These are phyloP conservation scores for Rhizopogon vesiculosus DNA, from an alignment of 768 basidiomycete genomes.

Conservation along the genomic window DNA sequence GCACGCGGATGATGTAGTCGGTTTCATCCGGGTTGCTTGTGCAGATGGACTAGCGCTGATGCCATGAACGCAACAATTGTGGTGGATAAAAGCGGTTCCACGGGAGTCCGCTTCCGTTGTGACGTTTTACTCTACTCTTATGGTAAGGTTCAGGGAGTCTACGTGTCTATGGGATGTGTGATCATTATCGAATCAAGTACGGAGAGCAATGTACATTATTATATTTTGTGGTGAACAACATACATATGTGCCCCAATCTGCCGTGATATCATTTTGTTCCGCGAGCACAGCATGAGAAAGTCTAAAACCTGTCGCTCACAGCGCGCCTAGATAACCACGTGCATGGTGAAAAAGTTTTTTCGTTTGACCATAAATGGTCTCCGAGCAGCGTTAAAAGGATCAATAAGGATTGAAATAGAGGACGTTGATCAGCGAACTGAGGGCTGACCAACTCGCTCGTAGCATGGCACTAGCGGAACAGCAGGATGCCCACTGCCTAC, in stretches of 20 bases:
- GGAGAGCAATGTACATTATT: no score
- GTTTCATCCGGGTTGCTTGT: constrained; percentile 55
- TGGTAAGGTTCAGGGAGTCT: constrained; percentile 3
- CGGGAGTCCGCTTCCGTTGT: constrained; percentile 21
- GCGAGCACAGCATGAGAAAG: constrained; percentile 15
- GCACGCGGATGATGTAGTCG: constrained; percentile 42
- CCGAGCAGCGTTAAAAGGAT: constrained; percentile 18
- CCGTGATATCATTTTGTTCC: no score
- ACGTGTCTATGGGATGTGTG: neutral
- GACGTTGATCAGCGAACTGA: neutral
- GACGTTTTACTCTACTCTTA: constrained; percentile 7
- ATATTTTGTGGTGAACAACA: no score
- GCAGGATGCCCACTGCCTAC: neutral
- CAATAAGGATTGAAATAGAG: neutral
- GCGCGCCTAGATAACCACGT: constrained; percentile 11
- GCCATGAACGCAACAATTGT: constrained; percentile 26
- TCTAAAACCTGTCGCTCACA: constrained; percentile 1
- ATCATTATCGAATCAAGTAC: neutral
- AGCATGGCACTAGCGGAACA: neutral
- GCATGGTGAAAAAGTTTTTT: constrained; percentile 21
- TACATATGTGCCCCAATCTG: no score
- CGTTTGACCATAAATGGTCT: constrained; percentile 5
- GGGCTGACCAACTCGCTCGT: neutral
- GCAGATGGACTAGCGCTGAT: constrained; percentile 51
- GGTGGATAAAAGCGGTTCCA: neutral